phyloP scores from a whole-genome alignment of 805 yeast genomes.

The Kodamaea fukazawae region DNA sequence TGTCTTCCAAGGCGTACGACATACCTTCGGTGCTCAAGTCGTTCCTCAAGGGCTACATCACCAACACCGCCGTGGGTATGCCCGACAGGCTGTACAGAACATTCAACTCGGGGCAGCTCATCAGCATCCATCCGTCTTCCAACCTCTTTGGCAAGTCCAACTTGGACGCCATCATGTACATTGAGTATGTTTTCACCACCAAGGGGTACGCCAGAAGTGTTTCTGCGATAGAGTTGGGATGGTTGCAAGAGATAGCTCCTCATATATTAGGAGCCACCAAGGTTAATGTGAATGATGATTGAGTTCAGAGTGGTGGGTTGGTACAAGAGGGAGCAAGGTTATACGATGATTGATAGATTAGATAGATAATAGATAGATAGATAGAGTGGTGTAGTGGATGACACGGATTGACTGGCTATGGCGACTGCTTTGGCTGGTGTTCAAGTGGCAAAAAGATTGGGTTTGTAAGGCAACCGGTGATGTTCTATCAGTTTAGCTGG shows the following conservation, averaged over 20 bases:
- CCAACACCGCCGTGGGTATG: conserved; percentile 89
- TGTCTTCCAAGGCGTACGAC: conserved; percentile 40
- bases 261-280: conserved; percentile 50
- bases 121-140: conserved; percentile 89
- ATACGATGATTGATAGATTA: no score
- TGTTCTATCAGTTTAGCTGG: no score
- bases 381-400: no score
- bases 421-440: no score
- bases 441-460: no score
- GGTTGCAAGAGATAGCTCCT: conserved; percentile 84
- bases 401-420: neutral
- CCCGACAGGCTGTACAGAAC: conserved; percentile 93
- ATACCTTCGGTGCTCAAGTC: conserved; percentile 65
- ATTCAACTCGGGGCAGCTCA: conserved; percentile 75
- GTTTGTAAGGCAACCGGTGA: no score
- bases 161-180: conserved; percentile 87
- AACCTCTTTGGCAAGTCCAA: conserved; percentile 71
- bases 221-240: conserved; percentile 72
- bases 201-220: conserved; percentile 91
- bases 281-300: conserved; percentile 26
- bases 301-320: no score
- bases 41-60: conserved; percentile 78
- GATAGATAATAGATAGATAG: no score
- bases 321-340: no score
- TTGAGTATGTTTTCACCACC: conserved; percentile 89